phyloP scores from a whole-genome alignment of 2,329 filamentous ascomycete genomes.

The Emergomyces pasteurianus region DNA sequence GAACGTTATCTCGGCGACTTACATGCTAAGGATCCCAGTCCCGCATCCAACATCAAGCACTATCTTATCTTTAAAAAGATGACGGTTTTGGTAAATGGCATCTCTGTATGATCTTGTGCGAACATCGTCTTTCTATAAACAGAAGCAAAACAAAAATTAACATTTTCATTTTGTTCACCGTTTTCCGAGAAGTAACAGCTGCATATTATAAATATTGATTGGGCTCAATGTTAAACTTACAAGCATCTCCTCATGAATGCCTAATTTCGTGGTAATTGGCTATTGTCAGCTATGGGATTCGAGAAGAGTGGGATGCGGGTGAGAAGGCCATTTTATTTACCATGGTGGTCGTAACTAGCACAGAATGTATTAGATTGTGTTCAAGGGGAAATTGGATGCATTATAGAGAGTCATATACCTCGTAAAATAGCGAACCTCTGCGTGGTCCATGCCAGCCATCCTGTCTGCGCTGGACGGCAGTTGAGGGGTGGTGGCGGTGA shows the following conservation, averaged over 20 bases:
- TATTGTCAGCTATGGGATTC: conserved; percentile 10
- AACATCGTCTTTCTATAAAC: conserved; percentile 83
- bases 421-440: conserved; percentile 99
- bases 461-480: conserved; percentile 31
- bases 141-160: neutral
- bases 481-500: conserved; percentile 14
- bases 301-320: conserved; percentile 10
- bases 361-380: conserved; percentile 9
- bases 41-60: conserved; percentile 97
- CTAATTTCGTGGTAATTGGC: conserved; percentile 37
- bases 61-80: conserved; percentile 82
- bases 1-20: neutral
- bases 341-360: conserved; percentile 90
- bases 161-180: no score
- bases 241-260: conserved; percentile 97
- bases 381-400: conserved; percentile 1
- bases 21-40: conserved; percentile 55
- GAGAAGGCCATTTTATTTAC: conserved; percentile 45
- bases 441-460: conserved; percentile 62
- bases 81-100: conserved; percentile 91
- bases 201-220: conserved; percentile 4
- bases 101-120: conserved; percentile 95
- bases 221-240: conserved; percentile 44
- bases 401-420: conserved; percentile 47
- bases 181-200: conserved; percentile 9